Evolutionary conservation across 2,329 filamentous ascomycete species (phyloP).

Genomic region (Neofusicoccum sp.): DNA sequence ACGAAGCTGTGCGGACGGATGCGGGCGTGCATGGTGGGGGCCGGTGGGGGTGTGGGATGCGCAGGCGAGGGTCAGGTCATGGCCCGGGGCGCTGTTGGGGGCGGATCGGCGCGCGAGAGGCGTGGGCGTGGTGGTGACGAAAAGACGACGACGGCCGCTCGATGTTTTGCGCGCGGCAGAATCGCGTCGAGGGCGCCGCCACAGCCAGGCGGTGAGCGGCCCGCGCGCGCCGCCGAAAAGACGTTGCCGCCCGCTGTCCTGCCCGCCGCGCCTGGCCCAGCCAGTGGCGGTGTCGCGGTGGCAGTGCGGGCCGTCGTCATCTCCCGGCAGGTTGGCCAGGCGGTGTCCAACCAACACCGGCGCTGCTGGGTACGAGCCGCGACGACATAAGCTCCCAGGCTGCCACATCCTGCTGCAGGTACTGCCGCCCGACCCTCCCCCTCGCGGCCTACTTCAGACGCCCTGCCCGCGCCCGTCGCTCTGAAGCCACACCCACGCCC

Average conservation of each 20-base stretch:
- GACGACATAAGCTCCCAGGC: constrained; percentile 2
- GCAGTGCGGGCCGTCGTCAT: constrained; percentile 4
- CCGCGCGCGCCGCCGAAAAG: neutral
- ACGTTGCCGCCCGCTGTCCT: neutral
- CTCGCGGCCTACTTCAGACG: neutral
- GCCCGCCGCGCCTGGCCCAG: neutral
- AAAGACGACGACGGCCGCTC: neutral
- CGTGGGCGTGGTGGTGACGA: neutral
- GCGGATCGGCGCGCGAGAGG: neutral
- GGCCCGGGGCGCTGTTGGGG: neutral
- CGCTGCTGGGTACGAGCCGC: neutral
- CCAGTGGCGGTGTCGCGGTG: neutral
- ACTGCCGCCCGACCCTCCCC: neutral
- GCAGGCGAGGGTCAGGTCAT: neutral
- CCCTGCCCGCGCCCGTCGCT: neutral
- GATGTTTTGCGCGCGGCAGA: constrained; percentile 7
- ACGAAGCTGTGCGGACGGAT: constrained; percentile 53
- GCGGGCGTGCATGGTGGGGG: constrained; percentile 41
- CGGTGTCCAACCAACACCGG: neutral
- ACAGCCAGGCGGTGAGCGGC: neutral
- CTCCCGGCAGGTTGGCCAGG: neutral
- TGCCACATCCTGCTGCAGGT: neutral
- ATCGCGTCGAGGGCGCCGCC: neutral
- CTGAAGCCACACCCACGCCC: neutral
- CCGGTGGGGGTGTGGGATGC: neutral